These are phyloP conservation scores for Penicillium olsonii DNA, from an alignment of 2,329 filamentous ascomycete genomes.

Conservation along the genomic window DNA sequence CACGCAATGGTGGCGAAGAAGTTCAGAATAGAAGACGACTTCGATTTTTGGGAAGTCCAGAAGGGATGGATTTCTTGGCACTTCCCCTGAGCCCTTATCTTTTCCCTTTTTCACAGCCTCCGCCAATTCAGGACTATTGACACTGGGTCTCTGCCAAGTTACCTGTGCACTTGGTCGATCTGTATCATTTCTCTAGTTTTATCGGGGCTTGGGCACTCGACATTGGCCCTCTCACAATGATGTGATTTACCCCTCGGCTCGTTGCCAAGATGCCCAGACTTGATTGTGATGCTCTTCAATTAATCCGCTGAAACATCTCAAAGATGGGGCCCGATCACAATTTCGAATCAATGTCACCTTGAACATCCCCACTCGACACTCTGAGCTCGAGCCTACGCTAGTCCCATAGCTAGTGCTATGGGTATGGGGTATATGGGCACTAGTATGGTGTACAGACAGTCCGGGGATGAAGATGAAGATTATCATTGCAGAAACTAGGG, in stretches of 20 bases:
- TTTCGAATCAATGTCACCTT: neutral
- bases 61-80: neutral
- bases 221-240: neutral
- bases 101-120: constrained; percentile 21
- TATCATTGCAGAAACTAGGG: neutral
- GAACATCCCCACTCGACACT: neutral
- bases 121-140: constrained; percentile 16
- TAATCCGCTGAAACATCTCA: neutral
- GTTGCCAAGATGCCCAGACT: constrained; percentile 15
- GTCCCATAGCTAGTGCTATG: too few species aligned
- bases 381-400: neutral
- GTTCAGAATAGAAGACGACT: constrained; percentile 4
- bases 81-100: neutral
- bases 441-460: neutral
- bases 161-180: constrained; percentile 9
- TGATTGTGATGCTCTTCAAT: neutral
- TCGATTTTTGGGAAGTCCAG: neutral
- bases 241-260: constrained; percentile 4
- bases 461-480: neutral
- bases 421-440: neutral
- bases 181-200: neutral
- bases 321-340: neutral
- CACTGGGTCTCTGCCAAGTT: constrained; percentile 15
- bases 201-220: constrained; percentile 8
- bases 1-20: neutral